Evolutionary conservation across 225 moss, liverwort and hornwort genomes (phyloP), one percentile per base, ranked within the genome.

Genomic region (Physcomitrium patens): DNA sequence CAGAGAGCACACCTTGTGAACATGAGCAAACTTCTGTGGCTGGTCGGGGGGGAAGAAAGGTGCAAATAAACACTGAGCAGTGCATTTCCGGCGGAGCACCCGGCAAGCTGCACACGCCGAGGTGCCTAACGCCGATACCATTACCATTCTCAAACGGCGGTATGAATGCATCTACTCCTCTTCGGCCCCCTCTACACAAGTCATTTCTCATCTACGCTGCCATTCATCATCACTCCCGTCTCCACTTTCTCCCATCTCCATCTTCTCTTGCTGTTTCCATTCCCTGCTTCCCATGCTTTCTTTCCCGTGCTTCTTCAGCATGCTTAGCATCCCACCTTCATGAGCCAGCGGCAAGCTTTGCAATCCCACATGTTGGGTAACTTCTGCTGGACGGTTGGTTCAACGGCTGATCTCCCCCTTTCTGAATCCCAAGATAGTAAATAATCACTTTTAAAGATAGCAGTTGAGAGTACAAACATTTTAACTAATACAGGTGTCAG

Each of bases 1-100:
- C 31, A 7, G 48, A 26, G 69, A 74, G 69, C 78, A 74, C 74
- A 83, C 91, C 79, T 91, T 91, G 59, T 93, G 93, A 60, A 93
- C 93, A 74, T 91, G 89, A 76, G 91, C 84, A 75, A 93, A 93
- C 76, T 91, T 91, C 68, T 91, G 89, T 47, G 93, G 91, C 65
- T 93, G 89, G 79, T 93, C 93, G 12, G 89, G 91, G 55, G 93
- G 93, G 70, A 93, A 93, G 80, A 89, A 89, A 62, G 93, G 93
- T 43, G 91, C 91, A 86, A 93, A 89, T 64, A 91, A 84, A 80
- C 93, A 93, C 70, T 93, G 91, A 31, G 89, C 80, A 22, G 89
- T 89, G 82, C 93, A 93, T 87, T 93, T 93, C 71, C 93, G 85
- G 49, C 93, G 86, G 63, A 91, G 87, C 89, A 89, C 89, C 70